Conservation (phyloP, 495 filamentous ascomycete species). For the Recurvomyces mirabilis region DNA sequence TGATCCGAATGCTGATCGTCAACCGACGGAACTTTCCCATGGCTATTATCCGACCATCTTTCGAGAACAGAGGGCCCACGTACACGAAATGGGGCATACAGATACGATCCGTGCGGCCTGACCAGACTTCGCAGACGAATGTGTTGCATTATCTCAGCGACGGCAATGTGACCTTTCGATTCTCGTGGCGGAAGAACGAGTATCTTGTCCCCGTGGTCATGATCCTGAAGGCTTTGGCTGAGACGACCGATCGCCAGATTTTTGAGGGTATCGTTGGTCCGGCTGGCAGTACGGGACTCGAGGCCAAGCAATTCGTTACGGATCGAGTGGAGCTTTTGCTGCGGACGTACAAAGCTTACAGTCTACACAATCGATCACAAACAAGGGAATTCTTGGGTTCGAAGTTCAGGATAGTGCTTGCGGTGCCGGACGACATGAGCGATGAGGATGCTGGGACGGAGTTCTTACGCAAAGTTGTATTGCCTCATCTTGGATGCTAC, state of each 20-base stretch:
- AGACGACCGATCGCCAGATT: conserved; percentile 93
- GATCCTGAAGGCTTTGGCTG: conserved; percentile 86
- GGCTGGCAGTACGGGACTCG: conserved; percentile 57
- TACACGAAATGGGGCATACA: conserved; percentile 87
- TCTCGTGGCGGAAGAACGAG: conserved; percentile 96
- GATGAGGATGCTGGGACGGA: conserved; percentile 82
- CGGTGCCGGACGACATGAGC: conserved; percentile 64
- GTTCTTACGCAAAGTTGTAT: conserved; percentile 77
- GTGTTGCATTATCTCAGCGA: conserved; percentile 91
- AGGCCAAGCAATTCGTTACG: conserved; percentile 79
- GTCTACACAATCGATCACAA: conserved; percentile 61
- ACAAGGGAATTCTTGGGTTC: conserved; percentile 75
- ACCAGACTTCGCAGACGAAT: conserved; percentile 96
- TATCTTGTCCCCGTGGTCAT: conserved; percentile 90
- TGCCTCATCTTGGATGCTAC: conserved; percentile 76
- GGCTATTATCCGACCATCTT: conserved; percentile 82
- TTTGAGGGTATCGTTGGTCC: conserved; percentile 78
- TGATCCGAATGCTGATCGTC: conserved; percentile 84
- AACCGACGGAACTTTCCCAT: conserved; percentile 85
- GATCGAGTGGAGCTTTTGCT: conserved; percentile 87
- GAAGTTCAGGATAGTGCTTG: conserved; percentile 78
- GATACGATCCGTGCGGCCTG: conserved; percentile 80
- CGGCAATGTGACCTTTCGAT: conserved; percentile 90
- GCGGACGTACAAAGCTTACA: conserved; percentile 84
- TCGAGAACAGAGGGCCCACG: conserved; percentile 66